These are phyloP conservation scores for Amanita molliuscula DNA, from an alignment of 768 basidiomycete species.

Conservation along the genomic window DNA sequence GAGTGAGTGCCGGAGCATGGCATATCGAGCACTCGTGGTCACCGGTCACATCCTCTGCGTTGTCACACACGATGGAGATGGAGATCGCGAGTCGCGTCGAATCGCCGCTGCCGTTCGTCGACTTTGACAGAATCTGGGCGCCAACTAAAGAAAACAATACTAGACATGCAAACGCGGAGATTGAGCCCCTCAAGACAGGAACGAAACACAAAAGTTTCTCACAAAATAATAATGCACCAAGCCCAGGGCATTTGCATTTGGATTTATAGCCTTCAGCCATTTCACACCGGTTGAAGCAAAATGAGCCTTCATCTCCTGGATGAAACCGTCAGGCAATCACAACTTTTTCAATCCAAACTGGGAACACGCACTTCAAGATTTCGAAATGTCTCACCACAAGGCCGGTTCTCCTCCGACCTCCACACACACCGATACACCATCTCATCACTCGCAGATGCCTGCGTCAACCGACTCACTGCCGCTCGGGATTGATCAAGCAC, in stretches of 20 bases:
- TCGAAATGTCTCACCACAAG: slow-evolving; percentile 25
- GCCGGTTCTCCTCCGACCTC: slow-evolving; percentile 18
- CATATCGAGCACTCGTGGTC: no score
- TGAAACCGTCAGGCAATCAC: neutral
- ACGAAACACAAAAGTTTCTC: neutral
- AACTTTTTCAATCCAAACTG: neutral
- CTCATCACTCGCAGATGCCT: slow-evolving; percentile 14
- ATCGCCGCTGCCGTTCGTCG: neutral
- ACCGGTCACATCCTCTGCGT: neutral
- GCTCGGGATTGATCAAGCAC: slow-evolving; percentile 17
- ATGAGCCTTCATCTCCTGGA: slow-evolving; percentile 18
- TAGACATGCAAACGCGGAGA: no score
- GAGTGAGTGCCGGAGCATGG: no score
- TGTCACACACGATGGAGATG: neutral
- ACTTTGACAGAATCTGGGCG: neutral
- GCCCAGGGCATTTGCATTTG: no score
- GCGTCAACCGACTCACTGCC: slow-evolving; percentile 15
- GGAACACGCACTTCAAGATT: slow-evolving; percentile 19
- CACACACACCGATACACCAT: slow-evolving; percentile 35
- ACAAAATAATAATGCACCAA: neutral
- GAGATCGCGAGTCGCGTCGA: neutral
- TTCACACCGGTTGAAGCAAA: slow-evolving; percentile 12
- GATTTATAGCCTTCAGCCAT: no score
- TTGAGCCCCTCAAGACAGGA: neutral
- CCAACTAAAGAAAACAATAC: no score